A percentile compares a stretch with the other conserved stretches of the same genome.
Evolutionary conservation across 2,329 filamentous ascomycete species (phyloP).

Genomic region (Aspergillus puulaauensis): DNA sequence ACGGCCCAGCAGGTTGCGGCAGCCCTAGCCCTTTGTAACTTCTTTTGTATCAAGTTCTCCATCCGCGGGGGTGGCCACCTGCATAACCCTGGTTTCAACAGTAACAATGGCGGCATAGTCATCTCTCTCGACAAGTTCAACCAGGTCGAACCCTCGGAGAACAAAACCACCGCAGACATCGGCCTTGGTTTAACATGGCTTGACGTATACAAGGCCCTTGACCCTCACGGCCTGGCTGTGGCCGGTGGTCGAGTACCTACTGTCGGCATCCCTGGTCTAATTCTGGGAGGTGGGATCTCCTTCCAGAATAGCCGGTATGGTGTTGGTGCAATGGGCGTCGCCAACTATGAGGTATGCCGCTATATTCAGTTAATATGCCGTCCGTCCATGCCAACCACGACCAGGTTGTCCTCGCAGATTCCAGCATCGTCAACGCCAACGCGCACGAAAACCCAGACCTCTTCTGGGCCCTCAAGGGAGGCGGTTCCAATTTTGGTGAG

Average conservation of each 20-base stretch:
- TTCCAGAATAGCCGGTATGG: conserved; percentile 18
- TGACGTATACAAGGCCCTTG: conserved; percentile 43
- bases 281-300: conserved; percentile 38
- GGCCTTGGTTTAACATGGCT: conserved; percentile 49
- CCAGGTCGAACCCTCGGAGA: conserved; percentile 31
- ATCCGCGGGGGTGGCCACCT: conserved; percentile 15
- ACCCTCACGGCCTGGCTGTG: conserved; percentile 41
- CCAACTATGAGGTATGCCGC: conserved; percentile 15
- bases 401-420: conserved; percentile 18
- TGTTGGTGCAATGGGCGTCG: conserved; percentile 10
- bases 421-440: conserved; percentile 14
- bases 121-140: conserved; percentile 50
- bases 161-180: conserved; percentile 40
- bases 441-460: conserved; percentile 23
- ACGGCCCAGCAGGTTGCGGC: conserved; percentile 1
- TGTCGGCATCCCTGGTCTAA: conserved; percentile 47
- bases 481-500: background rate
- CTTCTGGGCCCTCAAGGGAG: conserved; percentile 29
- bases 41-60: conserved; percentile 2
- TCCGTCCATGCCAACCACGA: background rate
- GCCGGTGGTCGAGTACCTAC: conserved; percentile 45
- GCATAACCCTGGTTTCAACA: conserved; percentile 16
- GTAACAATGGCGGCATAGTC: conserved; percentile 40
- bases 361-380: background rate
- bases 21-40: conserved; percentile 1